Base-by-base conservation (phyloP, 768 basidiomycete genomes). In the Pilatotrama ljubarskyi region DNA sequence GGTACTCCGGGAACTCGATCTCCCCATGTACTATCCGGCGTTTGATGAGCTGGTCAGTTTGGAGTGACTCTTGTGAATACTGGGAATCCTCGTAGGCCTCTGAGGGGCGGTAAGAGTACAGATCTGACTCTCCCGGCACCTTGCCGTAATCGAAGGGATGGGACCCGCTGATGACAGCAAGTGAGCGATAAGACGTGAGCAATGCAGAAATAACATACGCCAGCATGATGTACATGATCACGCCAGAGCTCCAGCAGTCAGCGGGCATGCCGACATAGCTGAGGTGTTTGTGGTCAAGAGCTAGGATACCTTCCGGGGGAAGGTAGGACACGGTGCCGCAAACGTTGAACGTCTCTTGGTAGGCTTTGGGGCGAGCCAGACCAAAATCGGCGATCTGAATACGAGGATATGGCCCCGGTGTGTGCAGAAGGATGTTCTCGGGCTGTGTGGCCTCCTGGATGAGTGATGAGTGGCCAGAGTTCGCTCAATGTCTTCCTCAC, bases 381-480 rank as follows among this genome's bases (percentile, higher is more conserved):
- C 92, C 92, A 69, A 94, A 94, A 72, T 94, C 92, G 18, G 92
- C 92, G 38, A 94, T 87, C 51, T 91, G 79, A 40, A 94, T 85
- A 40, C 88, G 88, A 50, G 92, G 92, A 69, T 91, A 94, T 2
- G 90, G 83, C 10, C 91, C 92, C n/a, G 92, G 90, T 5, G 82
- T 78, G 65, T 85, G 77, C 4, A 94, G 78, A 14, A 94, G 77
- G 40, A 94, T 88, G 64, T 94, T 94, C 74, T 94, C 92, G 25
- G 92, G 92, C 91, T 75, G 47, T 20, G 35, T 32, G 86, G 64
- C n/a, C 14, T n/a, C n/a, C n/a, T n/a, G n/a, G n/a, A n/a, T n/a
- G 15, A 22, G 43, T 29, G 49, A 35, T 32, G 11, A 26, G 24
- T 20, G 17, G 14, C 13, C 6, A 25, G 15, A 1, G 46, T n/a